Base-by-base conservation (phyloP, 495 filamentous ascomycete genomes). In the Penicillium pulvis region DNA sequence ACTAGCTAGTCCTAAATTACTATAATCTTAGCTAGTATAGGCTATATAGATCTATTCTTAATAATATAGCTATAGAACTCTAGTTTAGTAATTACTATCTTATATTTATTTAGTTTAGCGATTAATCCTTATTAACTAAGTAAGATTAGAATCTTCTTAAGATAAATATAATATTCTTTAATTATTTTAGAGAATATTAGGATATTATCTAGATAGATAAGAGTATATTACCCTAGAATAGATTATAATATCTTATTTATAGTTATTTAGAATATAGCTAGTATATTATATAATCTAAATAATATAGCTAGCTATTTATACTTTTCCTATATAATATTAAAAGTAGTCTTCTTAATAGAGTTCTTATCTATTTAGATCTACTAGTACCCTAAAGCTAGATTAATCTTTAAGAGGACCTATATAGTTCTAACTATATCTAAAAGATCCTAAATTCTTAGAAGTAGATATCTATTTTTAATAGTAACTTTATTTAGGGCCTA, bases 191-290 rank as follows among this genome's bases (percentile, higher is more conserved):
- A 33, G 10, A 20, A 52, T 8, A 33, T 36, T 39, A 36, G 11
- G 12, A 52, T 52, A 52, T 41, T 41, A 19, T 52, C 26, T 41
- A 52, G n/a, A 1, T 52, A 35, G 5, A 12, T 52, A 36, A 52
- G 19, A 1, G 10, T 20, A 20, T 19, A 5, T 39, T 6, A 6
- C 6, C 26, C 26, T 28, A 28, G 26, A 3, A 6, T 28, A 6
- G 26, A 28, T 6, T 36, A 36, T 19, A 39, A 20, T 35, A 52
- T 35, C 6, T 19, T 52, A 52, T 52, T 52, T 36, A 52, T 52
- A 2, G 4, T 36, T 33, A 14, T 50, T 33, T 30, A 20, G n/a
- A 52, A 20, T 10, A 33, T 33, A 7, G 30, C n/a, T 33, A n/a
- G 5, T 16, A 41, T 19, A 20, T 33, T 20, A 36, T 36, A 39